phyloP scores from a whole-genome alignment of 345 rosid genomes.

The rapeseed (Brassica napus) region Da-Ae NC_063446.1:34427501-34428000 shows the following conservation, averaged over 20 bases:
- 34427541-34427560: no score
- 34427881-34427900: not conserved
- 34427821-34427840: slow-evolving; percentile 26
- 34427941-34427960: no score
- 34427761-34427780: slow-evolving; percentile 5
- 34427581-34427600: no score
- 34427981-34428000: no score
- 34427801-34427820: slow-evolving; percentile 5
- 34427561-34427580: no score
- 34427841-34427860: slow-evolving; percentile 23
- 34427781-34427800: slow-evolving; percentile 32
- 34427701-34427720: not conserved
- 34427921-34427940: no score
- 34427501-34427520: not conserved
- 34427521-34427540: no score
- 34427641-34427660: slow-evolving; percentile 7
- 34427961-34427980: no score
- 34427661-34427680: not conserved
- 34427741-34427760: no score
- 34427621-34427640: not conserved
- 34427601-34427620: no score
- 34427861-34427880: slow-evolving; percentile 32
- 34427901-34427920: no score
- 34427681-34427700: not conserved
- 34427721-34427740: not conserved